Evolutionary conservation across 129 eudicot species (phyloP).

Genomic region (Heracleum sosnowskyi): DNA sequence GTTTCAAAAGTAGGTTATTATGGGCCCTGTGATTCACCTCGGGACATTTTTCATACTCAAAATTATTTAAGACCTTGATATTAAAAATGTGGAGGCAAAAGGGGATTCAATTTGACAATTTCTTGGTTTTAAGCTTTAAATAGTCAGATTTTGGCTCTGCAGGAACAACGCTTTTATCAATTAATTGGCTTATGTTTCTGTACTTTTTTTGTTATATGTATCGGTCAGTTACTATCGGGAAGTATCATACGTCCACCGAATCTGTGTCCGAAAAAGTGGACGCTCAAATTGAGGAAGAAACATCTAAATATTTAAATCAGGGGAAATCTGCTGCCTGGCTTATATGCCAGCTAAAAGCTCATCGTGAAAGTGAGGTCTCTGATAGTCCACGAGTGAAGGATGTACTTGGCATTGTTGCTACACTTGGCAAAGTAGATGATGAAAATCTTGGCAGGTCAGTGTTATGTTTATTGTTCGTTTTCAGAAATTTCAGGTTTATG

Average conservation of each 20-base stretch:
- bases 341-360: conserved; percentile 35
- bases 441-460: conserved; percentile 75
- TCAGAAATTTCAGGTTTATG: background rate
- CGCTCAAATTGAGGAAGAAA: conserved; percentile 38
- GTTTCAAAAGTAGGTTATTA: background rate
- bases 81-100: background rate
- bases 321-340: conserved; percentile 72
- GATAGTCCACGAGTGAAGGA: conserved; percentile 32
- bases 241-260: conserved; percentile 27
- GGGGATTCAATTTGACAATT: background rate
- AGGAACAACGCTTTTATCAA: background rate
- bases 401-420: conserved; percentile 73
- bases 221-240: conserved; percentile 51
- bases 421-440: conserved; percentile 71
- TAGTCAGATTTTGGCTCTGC: background rate
- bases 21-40: background rate
- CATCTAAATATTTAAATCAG: conserved; percentile 28
- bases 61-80: background rate
- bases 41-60: background rate
- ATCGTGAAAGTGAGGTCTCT: conserved; percentile 29
- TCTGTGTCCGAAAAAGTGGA: conserved; percentile 29
- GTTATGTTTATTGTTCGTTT: background rate
- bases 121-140: background rate
- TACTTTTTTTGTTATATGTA: background rate
- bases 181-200: background rate